A percentile compares a stretch with the other conserved stretches of the same genome.
Conservation (phyloP, 257 asterid genomes). For the Linaria vulgaris region DNA sequence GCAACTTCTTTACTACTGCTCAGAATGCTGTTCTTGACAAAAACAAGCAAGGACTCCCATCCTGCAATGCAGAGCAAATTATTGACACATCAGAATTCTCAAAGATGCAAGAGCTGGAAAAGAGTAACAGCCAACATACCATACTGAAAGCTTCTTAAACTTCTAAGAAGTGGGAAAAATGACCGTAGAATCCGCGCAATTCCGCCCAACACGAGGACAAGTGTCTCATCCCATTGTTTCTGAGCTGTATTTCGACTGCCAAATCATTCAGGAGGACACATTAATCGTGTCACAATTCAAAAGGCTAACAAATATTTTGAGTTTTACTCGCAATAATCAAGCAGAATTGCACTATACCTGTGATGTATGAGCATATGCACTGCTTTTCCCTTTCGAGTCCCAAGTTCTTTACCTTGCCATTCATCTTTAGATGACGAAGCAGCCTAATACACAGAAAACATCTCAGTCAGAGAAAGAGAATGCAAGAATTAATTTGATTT, state of each 20-base stretch:
- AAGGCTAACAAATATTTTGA: conserved; percentile 7
- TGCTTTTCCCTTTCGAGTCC: conserved; percentile 95
- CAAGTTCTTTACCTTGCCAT: conserved; percentile 99
- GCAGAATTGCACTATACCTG: conserved; percentile 49
- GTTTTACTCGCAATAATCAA: conserved; percentile 23
- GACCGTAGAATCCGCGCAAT: conserved; percentile 85
- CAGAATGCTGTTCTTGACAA: conserved; percentile 75
- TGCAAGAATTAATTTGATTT: conserved; percentile 17
- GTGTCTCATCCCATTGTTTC: conserved; percentile 99
- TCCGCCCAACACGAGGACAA: conserved; percentile 93
- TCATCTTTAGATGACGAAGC: conserved; percentile 98
- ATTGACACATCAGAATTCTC: not conserved
- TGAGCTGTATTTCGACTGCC: conserved; percentile 98
- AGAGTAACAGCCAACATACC: conserved; percentile 41
- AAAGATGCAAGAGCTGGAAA: not conserved
- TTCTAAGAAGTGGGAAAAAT: conserved; percentile 74
- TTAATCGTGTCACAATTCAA: conserved; percentile 17
- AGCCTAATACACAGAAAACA: conserved; percentile 53
- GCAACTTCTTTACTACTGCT: conserved; percentile 93
- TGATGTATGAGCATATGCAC: conserved; percentile 99
- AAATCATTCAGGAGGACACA: conserved; percentile 23
- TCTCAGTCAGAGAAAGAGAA: conserved; percentile 28
- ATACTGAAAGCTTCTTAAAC: conserved; percentile 65
- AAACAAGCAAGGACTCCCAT: conserved; percentile 84
- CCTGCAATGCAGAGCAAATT: conserved; percentile 49